Conservation (phyloP, 139 green algal genomes). For the Chlamydomonas eustigma region DNA sequence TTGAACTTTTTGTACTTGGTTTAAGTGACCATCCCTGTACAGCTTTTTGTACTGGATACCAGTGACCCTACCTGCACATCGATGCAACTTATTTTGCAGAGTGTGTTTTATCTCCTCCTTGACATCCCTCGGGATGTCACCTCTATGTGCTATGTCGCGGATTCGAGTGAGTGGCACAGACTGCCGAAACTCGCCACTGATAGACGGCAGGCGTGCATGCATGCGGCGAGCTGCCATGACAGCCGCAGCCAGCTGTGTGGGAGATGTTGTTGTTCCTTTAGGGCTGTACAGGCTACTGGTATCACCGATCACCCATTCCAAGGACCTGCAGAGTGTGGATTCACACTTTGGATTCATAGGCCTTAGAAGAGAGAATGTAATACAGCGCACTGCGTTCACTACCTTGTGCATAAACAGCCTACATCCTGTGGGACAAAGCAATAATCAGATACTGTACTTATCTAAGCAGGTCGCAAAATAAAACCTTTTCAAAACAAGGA, state of each 20-base stretch:
- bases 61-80: constrained; percentile 82
- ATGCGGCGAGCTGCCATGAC: constrained; percentile 59
- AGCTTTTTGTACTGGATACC: no score
- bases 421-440: no score
- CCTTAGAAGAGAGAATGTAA: no score
- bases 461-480: no score
- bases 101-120: constrained; percentile 99
- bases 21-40: no score
- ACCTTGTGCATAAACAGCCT: no score
- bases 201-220: constrained; percentile 80
- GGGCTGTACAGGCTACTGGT: constrained; percentile 10
- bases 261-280: not conserved
- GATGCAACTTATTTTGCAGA: constrained; percentile 99
- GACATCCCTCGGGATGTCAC: constrained; percentile 71
- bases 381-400: no score
- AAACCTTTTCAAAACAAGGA: no score
- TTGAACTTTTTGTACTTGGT: no score
- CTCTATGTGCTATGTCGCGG: constrained; percentile 92
- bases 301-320: constrained; percentile 74
- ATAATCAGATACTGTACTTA: no score
- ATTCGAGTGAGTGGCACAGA: constrained; percentile 91
- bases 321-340: no score
- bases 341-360: no score
- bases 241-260: not conserved
- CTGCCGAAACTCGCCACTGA: constrained; percentile 83